Percentiles rank a stretch among this genome's conserved stretches.
Evolutionary conservation across 495 filamentous ascomycete species (phyloP).

Genomic region (Aspergillus taichungensis): DNA sequence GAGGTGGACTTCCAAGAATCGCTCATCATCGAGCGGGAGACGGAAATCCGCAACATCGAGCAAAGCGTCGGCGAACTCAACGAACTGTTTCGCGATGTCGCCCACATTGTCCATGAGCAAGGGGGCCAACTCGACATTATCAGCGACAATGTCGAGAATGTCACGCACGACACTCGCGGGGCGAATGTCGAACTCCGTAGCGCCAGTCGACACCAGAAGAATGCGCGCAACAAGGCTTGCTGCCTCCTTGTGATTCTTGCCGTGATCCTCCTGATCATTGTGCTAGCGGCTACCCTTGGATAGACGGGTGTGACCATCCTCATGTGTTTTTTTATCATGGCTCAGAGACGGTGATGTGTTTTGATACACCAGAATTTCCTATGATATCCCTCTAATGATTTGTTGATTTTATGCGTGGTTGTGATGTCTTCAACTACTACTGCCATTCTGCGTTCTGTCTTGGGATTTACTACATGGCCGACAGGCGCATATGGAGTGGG

Average conservation of each 20-base stretch:
- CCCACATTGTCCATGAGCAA: constrained; percentile 91
- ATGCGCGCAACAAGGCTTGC: constrained; percentile 83
- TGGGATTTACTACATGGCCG: constrained; percentile 1
- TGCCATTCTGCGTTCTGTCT: constrained; percentile 1
- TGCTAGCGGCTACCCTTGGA: constrained; percentile 73
- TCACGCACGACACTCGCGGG: constrained; percentile 68
- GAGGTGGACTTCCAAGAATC: constrained; percentile 98
- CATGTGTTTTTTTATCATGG: background rate
- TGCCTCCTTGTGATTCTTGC: constrained; percentile 86
- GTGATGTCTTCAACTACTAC: background rate
- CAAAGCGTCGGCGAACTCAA: constrained; percentile 92
- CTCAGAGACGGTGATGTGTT: too few relatives aligned
- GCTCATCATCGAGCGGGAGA: constrained; percentile 88
- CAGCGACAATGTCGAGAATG: constrained; percentile 73
- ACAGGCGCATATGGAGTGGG: constrained; percentile 9
- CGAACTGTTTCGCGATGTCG: constrained; percentile 92
- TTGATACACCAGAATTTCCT: background rate
- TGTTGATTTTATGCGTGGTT: background rate
- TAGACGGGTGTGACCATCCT: constrained; percentile 10
- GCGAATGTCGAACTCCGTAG: constrained; percentile 76
- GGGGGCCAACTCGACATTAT: constrained; percentile 86
- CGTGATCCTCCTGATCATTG: constrained; percentile 77
- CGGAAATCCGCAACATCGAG: constrained; percentile 95
- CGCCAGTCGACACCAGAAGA: constrained; percentile 86
- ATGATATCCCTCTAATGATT: constrained; percentile 20